phyloP scores from a whole-genome alignment of 1,284 basidiomycete genomes.

The Rhodotorula sp. region DNA sequence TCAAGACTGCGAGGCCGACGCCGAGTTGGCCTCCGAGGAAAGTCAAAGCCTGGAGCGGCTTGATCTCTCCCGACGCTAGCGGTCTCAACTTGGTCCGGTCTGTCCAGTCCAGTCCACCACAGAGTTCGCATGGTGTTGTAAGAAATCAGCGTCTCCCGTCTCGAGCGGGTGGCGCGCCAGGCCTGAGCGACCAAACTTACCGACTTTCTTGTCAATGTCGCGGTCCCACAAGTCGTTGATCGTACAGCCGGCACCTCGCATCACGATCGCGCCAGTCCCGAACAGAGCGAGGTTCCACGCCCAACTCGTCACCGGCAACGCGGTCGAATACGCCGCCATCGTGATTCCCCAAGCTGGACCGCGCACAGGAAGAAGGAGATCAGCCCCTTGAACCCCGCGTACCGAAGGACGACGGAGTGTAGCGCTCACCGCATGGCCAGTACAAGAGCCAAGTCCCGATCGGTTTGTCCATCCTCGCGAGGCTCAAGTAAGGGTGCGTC shows the following conservation, averaged over 20 bases:
- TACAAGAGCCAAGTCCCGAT: slow-evolving; percentile 88
- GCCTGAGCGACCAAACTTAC: slow-evolving; percentile 57
- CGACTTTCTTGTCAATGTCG: slow-evolving; percentile 85
- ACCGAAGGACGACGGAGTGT: neutral
- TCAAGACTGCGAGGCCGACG: slow-evolving; percentile 80
- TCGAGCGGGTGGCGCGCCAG: no score
- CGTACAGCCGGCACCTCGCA: slow-evolving; percentile 97
- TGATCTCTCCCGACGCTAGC: slow-evolving; percentile 79
- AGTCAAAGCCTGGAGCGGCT: slow-evolving; percentile 68
- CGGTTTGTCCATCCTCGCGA: slow-evolving; percentile 90
- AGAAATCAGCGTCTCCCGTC: neutral
- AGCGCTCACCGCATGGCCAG: slow-evolving; percentile 81
- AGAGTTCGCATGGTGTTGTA: slow-evolving; percentile 32
- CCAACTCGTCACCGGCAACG: slow-evolving; percentile 64
- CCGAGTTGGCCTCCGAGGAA: slow-evolving; percentile 84
- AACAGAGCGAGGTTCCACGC: slow-evolving; percentile 78
- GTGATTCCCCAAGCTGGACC: slow-evolving; percentile 89
- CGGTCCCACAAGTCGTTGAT: slow-evolving; percentile 99
- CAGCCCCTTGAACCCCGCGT: neutral
- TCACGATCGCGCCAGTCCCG: slow-evolving; percentile 84
- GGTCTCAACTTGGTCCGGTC: slow-evolving; percentile 67
- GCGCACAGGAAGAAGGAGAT: neutral
- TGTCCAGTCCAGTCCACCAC: slow-evolving; percentile 40
- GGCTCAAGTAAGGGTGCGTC: slow-evolving; percentile 70
- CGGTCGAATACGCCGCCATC: slow-evolving; percentile 79